A percentile compares a stretch with the other conserved stretches of the same genome.
phyloP scores from a whole-genome alignment of 768 basidiomycete genomes.

The Xerocomellus amylosporus region DNA sequence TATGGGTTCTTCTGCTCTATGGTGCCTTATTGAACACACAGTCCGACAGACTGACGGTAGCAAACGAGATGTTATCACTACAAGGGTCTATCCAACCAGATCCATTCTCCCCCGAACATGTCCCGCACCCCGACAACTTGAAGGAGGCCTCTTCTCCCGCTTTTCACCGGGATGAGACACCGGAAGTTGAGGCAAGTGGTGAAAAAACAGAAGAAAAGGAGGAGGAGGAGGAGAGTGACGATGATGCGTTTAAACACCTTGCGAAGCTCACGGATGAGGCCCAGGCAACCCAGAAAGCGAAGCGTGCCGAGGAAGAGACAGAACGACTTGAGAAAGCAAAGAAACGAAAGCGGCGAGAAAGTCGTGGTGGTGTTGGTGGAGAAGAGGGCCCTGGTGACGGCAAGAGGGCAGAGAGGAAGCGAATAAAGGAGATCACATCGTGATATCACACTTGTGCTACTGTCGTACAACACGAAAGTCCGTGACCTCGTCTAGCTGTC shows the following conservation, averaged over 20 bases:
- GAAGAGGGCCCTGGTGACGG: not conserved
- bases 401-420: constrained; percentile 15
- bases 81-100: constrained; percentile 78
- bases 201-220: constrained; percentile 1
- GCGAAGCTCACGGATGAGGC: constrained; percentile 32
- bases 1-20: not conserved
- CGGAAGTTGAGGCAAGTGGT: constrained; percentile 19
- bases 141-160: constrained; percentile 1
- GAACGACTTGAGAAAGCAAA: constrained; percentile 30
- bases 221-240: constrained; percentile 26
- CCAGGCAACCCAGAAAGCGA: constrained; percentile 22
- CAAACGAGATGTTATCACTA: constrained; percentile 91
- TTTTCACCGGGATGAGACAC: constrained; percentile 8
- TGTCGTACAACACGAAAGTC: not conserved
- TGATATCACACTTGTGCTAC: constrained; percentile 5
- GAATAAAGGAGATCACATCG: constrained; percentile 6
- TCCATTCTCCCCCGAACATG: constrained; percentile 66
- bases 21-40: constrained; percentile 3
- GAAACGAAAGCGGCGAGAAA: constrained; percentile 30
- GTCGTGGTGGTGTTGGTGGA: constrained; percentile 4
- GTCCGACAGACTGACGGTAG: constrained; percentile 67
- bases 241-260: constrained; percentile 33
- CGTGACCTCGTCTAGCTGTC: not conserved
- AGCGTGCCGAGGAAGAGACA: constrained; percentile 26
- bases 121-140: constrained; percentile 33